These are phyloP conservation scores for Daedalea quercina DNA, from an alignment of 768 basidiomycete species.

Conservation along the genomic window DNA sequence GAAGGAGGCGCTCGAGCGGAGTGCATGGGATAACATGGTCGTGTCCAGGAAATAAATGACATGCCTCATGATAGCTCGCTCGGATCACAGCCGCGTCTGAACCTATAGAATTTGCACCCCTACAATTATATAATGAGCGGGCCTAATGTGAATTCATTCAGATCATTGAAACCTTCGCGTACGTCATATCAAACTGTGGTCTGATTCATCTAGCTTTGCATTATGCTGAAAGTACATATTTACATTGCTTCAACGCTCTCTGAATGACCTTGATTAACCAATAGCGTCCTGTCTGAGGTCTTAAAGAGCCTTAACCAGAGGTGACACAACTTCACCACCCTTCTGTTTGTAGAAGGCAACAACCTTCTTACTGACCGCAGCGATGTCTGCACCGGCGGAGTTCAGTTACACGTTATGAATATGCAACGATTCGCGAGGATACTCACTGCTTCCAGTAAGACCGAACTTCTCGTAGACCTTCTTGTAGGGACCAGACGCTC, in stretches of 20 bases:
- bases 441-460: conserved; percentile 68
- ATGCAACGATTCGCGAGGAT: not conserved
- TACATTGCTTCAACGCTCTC: not conserved
- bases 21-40: conserved; percentile 71
- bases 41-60: conserved; percentile 49
- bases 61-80: not conserved
- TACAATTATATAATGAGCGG: not conserved
- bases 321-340: conserved; percentile 66
- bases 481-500: conserved; percentile 84
- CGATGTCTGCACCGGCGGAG: conserved; percentile 48
- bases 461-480: conserved; percentile 91
- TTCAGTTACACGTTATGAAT: conserved; percentile 1
- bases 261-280: not conserved
- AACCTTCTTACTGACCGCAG: conserved; percentile 78
- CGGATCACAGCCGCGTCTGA: not conserved
- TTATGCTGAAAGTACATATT: not conserved
- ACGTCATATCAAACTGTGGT: not conserved
- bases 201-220: not conserved
- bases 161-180: not conserved
- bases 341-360: conserved; percentile 80
- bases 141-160: not conserved
- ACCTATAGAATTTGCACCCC: not conserved
- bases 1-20: conserved; percentile 73
- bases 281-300: not conserved
- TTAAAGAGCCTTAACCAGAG: conserved; percentile 66